These are phyloP conservation scores for Pichia manshurica DNA, from an alignment of 805 yeast genomes.

Conservation along the genomic window DNA sequence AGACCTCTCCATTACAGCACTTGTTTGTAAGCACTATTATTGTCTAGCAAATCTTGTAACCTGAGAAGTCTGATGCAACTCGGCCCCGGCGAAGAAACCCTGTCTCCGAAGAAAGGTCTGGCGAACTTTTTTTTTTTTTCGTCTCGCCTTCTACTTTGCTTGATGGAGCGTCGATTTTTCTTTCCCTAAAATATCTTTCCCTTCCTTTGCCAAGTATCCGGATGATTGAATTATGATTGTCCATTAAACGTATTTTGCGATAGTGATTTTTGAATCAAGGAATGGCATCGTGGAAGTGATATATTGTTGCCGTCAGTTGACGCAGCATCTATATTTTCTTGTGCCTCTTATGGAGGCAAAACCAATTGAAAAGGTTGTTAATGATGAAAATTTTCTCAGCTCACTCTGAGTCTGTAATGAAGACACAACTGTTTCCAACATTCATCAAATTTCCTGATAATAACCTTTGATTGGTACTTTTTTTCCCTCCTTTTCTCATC, in stretches of 20 bases:
- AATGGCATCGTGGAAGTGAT: background rate
- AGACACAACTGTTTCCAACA: conserved; percentile 47
- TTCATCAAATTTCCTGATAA: conserved; percentile 36
- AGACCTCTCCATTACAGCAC: conserved; percentile 8
- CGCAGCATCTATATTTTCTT: background rate
- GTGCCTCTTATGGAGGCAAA: background rate
- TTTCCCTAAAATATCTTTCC: too few relatives aligned
- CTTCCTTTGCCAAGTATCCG: too few relatives aligned
- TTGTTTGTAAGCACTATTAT: background rate
- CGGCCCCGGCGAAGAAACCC: conserved; percentile 1
- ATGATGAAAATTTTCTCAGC: conserved; percentile 54
- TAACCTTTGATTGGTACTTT: conserved; percentile 2
- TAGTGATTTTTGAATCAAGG: too few relatives aligned
- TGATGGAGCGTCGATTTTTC: too few relatives aligned
- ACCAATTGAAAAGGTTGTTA: conserved; percentile 18
- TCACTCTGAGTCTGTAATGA: conserved; percentile 49
- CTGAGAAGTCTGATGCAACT: background rate
- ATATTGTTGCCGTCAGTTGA: conserved; percentile 1
- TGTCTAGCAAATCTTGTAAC: background rate
- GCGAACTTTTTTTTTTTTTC: too few relatives aligned
- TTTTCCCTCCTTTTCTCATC: background rate
- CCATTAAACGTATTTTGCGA: too few relatives aligned
- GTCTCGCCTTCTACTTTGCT: too few relatives aligned
- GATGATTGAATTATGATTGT: too few relatives aligned
- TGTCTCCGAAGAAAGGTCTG: background rate